phyloP scores from a whole-genome alignment of 208 protist species.

The Leishmania major region DNA sequence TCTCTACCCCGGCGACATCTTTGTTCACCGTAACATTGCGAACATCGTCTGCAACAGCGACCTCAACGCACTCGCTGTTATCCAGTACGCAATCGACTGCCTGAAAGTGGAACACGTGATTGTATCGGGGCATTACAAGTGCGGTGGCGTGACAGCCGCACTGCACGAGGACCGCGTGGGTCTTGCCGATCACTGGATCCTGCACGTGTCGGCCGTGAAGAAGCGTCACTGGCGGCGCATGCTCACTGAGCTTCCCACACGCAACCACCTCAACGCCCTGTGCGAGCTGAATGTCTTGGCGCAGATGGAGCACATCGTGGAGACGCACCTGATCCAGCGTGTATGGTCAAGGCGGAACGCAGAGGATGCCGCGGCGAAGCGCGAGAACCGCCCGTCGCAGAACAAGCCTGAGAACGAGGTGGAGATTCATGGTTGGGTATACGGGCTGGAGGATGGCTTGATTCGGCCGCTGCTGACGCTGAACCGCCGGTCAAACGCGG shows the following conservation, averaged over 20 bases:
- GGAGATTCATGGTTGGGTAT: constrained; percentile 82
- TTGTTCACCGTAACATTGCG: constrained; percentile 96
- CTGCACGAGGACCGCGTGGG: constrained; percentile 58
- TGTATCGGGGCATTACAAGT: constrained; percentile 94
- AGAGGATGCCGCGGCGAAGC: constrained; percentile 43
- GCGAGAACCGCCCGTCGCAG: constrained; percentile 27
- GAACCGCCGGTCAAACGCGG: constrained; percentile 49
- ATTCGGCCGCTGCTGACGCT: constrained; percentile 68
- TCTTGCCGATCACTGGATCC: constrained; percentile 82
- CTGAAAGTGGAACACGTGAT: constrained; percentile 95
- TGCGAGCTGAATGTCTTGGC: constrained; percentile 83
- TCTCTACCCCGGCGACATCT: constrained; percentile 91
- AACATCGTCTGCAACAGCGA: constrained; percentile 93
- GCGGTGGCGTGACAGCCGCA: constrained; percentile 90
- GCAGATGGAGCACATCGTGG: constrained; percentile 63
- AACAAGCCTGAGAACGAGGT: constrained; percentile 45
- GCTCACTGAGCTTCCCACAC: constrained; percentile 39
- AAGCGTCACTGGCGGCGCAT: constrained; percentile 73
- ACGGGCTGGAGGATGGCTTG: constrained; percentile 65
- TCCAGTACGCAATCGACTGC: constrained; percentile 94
- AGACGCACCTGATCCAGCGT: constrained; percentile 63
- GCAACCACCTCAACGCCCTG: constrained; percentile 55
- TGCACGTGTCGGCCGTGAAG: constrained; percentile 70
- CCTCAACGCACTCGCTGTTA: constrained; percentile 89
- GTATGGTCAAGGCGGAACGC: constrained; percentile 57